A percentile compares a stretch with the other conserved stretches of the same genome.
These are phyloP conservation scores for Pisolithus tinctorius DNA, from an alignment of 768 basidiomycete species.

Conservation along the genomic window DNA sequence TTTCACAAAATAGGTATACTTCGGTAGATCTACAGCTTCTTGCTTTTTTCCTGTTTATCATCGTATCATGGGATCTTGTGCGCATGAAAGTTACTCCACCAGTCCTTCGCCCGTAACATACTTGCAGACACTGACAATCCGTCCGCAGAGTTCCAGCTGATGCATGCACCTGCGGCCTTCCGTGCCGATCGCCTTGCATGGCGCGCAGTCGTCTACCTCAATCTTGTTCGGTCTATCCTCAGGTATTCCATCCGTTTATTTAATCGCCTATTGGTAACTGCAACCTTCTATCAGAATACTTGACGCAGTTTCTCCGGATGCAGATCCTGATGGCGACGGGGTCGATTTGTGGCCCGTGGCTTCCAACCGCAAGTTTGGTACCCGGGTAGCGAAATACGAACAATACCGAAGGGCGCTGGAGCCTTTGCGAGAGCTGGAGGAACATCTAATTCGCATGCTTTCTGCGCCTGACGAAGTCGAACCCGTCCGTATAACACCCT, in stretches of 20 bases:
- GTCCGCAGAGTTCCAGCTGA: slow-evolving; percentile 69
- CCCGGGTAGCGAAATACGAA: slow-evolving; percentile 54
- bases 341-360: slow-evolving; percentile 46
- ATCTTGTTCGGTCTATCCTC: slow-evolving; percentile 76
- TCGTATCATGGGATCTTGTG: not conserved
- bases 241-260: slow-evolving; percentile 36
- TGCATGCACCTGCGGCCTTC: slow-evolving; percentile 73
- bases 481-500: slow-evolving; percentile 46
- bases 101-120: not conserved
- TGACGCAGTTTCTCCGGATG: slow-evolving; percentile 64
- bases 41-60: not conserved
- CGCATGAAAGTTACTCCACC: not conserved
- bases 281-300: slow-evolving; percentile 46
- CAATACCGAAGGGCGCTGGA: slow-evolving; percentile 53
- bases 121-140: slow-evolving; percentile 12
- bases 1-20: too few species aligned
- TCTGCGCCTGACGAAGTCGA: slow-evolving; percentile 64
- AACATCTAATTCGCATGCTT: slow-evolving; percentile 58
- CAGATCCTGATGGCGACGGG: slow-evolving; percentile 54
- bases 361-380: slow-evolving; percentile 33
- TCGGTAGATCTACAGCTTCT: not conserved
- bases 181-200: slow-evolving; percentile 77
- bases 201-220: slow-evolving; percentile 85
- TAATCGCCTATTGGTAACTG: not conserved
- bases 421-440: slow-evolving; percentile 67